Percentiles rank a stretch among this genome's conserved stretches.
These are phyloP conservation scores for Thuidium tamariscinum DNA, from an alignment of 225 moss, liverwort and hornwort genomes.

Conservation along the genomic window DNA sequence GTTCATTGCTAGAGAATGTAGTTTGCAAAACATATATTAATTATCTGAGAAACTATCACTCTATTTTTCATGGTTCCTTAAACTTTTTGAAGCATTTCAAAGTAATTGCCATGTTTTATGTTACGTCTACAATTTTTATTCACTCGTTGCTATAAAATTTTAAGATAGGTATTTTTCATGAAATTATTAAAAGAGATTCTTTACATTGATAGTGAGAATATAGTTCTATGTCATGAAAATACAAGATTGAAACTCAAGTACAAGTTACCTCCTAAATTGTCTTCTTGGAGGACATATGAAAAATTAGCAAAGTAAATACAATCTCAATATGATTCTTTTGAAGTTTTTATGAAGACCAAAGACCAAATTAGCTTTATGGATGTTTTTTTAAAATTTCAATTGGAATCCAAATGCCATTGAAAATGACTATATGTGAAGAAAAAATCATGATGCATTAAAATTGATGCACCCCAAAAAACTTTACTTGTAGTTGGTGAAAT, in stretches of 20 bases:
- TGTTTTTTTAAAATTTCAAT: neutral
- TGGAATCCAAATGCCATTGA: too few relatives aligned
- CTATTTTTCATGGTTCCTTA: neutral
- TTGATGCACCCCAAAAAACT: fast-evolving
- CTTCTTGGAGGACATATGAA: fast-evolving
- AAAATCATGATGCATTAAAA: too few relatives aligned
- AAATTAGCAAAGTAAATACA: fast-evolving
- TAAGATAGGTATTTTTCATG: neutral
- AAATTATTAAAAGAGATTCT: too few relatives aligned
- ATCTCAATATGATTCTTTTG: neutral
- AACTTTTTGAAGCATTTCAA: neutral
- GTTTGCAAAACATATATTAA: neutral
- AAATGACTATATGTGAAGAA: too few relatives aligned
- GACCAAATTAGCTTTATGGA: neutral
- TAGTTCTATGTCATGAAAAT: neutral
- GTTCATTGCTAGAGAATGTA: neutral
- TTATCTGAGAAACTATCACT: neutral
- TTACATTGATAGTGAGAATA: neutral
- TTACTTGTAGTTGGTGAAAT: neutral
- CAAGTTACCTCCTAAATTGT: neutral
- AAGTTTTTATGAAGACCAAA: neutral
- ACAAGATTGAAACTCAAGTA: neutral
- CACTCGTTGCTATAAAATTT: neutral
- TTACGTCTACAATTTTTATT: neutral
- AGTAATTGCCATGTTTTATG: neutral